Base-by-base conservation (phyloP, 2,329 filamentous ascomycete genomes). In the Cercospora beticola region DNA sequence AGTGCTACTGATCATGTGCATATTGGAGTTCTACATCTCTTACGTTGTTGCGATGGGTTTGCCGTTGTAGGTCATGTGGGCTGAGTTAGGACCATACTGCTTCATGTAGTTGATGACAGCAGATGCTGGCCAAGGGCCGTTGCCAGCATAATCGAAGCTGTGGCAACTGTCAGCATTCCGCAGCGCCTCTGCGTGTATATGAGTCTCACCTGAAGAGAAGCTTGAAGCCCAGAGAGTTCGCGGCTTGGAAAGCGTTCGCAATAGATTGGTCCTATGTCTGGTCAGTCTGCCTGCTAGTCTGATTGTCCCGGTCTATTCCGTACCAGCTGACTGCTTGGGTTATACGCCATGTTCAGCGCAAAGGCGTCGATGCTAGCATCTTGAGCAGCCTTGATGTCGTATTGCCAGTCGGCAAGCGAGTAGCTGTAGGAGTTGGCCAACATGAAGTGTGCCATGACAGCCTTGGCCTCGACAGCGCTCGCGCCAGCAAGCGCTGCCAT, bases 61-160 rank as follows among this genome's bases (percentile, higher is more conserved):
- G 59, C 78, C 78, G 43, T 86, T 82, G 43, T 86, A 81, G 59
- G 78, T 79, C 43, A 87, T 83, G 72, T 87, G 84, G 0, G 81
- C 83, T 0, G 82, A 75, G 1, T 76, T 76, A 21, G 73, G 74
- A 2, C 78, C 81, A 67, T 85, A 87, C 67, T 83, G 76, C 12
- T 79, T 80, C 65, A 86, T 79, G 73, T 83, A 84, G 18, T 84
- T 81, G 12, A 76, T 78, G 7, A 75, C 76, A 1, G 80, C 80
- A 52, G 84, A 76, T 10, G 73, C 68, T 6, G 74, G 52, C 65
- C 73, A 75, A 73, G 31, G 74, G 68, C 76, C 80, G 84, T 81
- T 82, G 83, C 77, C 85, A 23, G 64, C 85, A 74, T 86, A 86
- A 77, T 87, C 86, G 69, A 87, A 87, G 0, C 64, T 67, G 65